Evolutionary conservation across 257 asterid species (phyloP).

Genomic region (Prunella vulgaris): DNA sequence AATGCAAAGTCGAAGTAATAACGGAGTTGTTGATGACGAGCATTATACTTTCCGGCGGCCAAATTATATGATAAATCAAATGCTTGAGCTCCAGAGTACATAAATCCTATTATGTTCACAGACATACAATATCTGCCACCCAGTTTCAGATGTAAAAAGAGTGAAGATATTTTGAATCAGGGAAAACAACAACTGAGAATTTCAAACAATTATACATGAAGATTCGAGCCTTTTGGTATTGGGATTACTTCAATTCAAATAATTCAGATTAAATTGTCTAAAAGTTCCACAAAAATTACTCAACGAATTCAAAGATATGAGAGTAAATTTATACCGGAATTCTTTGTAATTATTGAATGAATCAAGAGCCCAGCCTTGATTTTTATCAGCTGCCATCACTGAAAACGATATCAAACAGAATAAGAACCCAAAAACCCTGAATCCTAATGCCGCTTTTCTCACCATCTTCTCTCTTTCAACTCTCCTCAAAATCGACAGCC

Average conservation of each 20-base stretch:
- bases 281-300: not conserved
- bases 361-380: constrained; percentile 69
- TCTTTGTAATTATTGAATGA: constrained; percentile 56
- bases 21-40: constrained; percentile 40
- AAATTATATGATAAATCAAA: constrained; percentile 41
- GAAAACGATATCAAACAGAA: constrained; percentile 61
- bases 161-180: not conserved
- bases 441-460: constrained; percentile 53
- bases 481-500: constrained; percentile 37
- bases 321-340: constrained; percentile 31
- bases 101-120: constrained; percentile 63
- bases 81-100: constrained; percentile 72
- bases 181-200: too few species aligned
- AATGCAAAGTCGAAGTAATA: constrained; percentile 54
- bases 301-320: not conserved
- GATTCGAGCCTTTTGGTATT: not conserved
- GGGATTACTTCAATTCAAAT: not conserved
- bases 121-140: constrained; percentile 66
- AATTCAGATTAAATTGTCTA: not conserved
- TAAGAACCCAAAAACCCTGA: constrained; percentile 53
- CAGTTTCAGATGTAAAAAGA: constrained; percentile 16
- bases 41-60: constrained; percentile 43
- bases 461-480: constrained; percentile 38
- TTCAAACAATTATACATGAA: not conserved
- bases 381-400: constrained; percentile 66